Base-by-base conservation (phyloP, 192 early-diverging fungal species). In the Kappamyces sp. region DNA sequence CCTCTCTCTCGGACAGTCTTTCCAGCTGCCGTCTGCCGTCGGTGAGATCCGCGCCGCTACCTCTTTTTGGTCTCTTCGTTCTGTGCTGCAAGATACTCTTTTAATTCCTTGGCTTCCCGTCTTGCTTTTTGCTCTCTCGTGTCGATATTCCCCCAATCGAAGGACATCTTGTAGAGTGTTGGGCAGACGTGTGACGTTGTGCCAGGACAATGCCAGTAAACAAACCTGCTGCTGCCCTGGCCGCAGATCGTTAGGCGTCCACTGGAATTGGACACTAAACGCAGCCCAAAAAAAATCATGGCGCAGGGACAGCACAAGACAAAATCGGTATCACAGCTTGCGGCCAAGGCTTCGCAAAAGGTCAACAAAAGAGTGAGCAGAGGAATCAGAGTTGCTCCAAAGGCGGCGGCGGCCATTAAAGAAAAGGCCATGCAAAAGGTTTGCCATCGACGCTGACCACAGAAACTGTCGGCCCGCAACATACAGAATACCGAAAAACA, bases 401-500 rank as follows among this genome's bases (percentile, higher is more conserved):
- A 58, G 31, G 15, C 12, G 2, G 29, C 45, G 1, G 6, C 31
- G 5, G 29, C 34, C 22, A 49, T 54, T 34, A 63, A 43, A 14
- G 43, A 63, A 43, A 70, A 60, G 12, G 55, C 9, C 48, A 37
- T 72, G 35, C 61, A 66, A 40, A 53, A 75, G 22, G 22, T 22
- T 22, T 22, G 22, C 22, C 22, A 22, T 0, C 22, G 22, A 22
- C 22, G 22, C 22, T 22, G 22, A 22, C 22, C 22, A 22, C 22
- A 22, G 68, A 74, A 73, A 64, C 59, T 78, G 12, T 50, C 66
- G 3, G 67, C 72, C 11, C 48, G 63, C 31, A 52, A 65, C 5
- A 78, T 73, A 45, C 57, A 59, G 11, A 63, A 74, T 42, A 78
- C 76, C 32, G 76, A 78, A 52, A 41, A 45, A 32, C 68, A 70